Evolutionary conservation across 2,329 filamentous ascomycete genomes (phyloP).

Genomic region (Teratosphaeria epicoccoides): DNA sequence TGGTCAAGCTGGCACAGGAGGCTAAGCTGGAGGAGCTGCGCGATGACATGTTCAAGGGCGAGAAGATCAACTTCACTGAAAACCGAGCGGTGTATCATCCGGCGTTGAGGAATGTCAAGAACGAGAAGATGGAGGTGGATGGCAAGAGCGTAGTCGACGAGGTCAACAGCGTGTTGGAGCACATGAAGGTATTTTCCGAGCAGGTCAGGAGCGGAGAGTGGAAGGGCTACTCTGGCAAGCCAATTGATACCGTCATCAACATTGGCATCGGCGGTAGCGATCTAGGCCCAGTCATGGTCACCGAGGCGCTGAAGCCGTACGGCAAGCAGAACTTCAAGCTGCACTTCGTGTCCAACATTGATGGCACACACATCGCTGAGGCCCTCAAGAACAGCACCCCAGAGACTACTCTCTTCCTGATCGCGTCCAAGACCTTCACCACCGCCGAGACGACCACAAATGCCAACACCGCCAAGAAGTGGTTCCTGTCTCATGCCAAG

Average conservation of each 20-base stretch:
- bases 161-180: constrained; percentile 80
- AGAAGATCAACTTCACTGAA: constrained; percentile 99
- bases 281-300: constrained; percentile 97
- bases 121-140: constrained; percentile 72
- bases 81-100: constrained; percentile 91
- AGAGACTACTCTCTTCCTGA: constrained; percentile 96
- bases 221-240: constrained; percentile 97
- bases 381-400: constrained; percentile 80
- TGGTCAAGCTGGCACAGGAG: constrained; percentile 84
- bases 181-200: constrained; percentile 98
- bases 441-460: constrained; percentile 96
- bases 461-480: constrained; percentile 90
- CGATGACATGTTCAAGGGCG: constrained; percentile 93
- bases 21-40: constrained; percentile 85
- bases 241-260: constrained; percentile 92
- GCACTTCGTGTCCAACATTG: constrained; percentile 99
- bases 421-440: constrained; percentile 98
- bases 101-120: constrained; percentile 80
- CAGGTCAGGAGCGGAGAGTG: constrained; percentile 88
- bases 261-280: constrained; percentile 97
- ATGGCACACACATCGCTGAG: constrained; percentile 95
- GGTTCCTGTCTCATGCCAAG: constrained; percentile 85
- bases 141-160: constrained; percentile 89
- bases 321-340: constrained; percentile 75
- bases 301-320: constrained; percentile 93